Evolutionary conservation across 306 rosid genomes (phyloP), one percentile per base, ranked within the genome.

Genomic region (Cercis canadensis): DNA sequence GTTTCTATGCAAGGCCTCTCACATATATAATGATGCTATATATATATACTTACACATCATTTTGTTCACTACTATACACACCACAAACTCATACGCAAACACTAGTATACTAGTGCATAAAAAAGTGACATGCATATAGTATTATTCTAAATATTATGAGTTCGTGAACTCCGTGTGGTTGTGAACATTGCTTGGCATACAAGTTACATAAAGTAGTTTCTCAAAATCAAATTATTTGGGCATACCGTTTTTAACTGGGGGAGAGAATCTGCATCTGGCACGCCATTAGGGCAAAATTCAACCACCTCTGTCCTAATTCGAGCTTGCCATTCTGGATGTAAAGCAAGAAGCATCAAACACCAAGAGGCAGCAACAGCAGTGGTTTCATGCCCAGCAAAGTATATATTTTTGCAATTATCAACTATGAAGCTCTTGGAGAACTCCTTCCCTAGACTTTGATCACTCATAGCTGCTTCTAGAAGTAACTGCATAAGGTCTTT

Each of bases 321-420:
- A 45, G 74, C 65, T 72, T 94, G 99, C 99, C 96, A 94, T 19
- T 89, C 77, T 0, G 96, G 96, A 65, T 91, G 88, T 8, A 82
- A 54, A 53, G 96, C 96, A 9, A 94, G 97, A 36, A 94, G 83
- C 97, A 94, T 85, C 81, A 94, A 64, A 60, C 87, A 76, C 99
- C 99, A 94, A 18, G 95, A 86, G 49, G 92, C 90, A 5, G 99
- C 89, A 16, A 78, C 82, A 49, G 92, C 88, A 12, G 95, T 91
- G 65, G 97, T 72, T 79, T 94, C 99, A 66, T 94, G 96, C 10
- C 99, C 99, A 12, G 99, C 96, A 69, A 94, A 94, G 78, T 94
- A 94, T 8, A 94, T 91, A 80, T 72, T 87, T 84, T 94, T 94
- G 83, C 99, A 89, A 21, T 94, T 94, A 58, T 94, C 99, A 56